Percentiles rank a stretch among this genome's conserved stretches.
These are phyloP conservation scores for Tolypocladium nubicola DNA, from an alignment of 2,329 filamentous ascomycete species.

Conservation along the genomic window DNA sequence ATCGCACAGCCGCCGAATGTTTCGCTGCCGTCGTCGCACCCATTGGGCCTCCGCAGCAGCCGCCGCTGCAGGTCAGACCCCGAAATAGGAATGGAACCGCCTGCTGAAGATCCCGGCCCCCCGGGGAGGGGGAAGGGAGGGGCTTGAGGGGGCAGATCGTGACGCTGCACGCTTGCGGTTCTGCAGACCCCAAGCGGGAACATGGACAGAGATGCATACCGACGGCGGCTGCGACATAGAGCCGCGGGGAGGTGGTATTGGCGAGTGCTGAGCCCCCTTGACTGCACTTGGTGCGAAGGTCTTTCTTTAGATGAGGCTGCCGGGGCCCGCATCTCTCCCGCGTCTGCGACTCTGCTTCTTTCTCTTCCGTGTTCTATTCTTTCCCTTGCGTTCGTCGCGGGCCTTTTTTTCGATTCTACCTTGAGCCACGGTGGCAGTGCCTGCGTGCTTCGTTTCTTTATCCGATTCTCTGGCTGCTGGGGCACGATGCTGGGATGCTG, in stretches of 20 bases:
- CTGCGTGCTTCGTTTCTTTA: neutral
- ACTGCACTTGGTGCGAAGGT: neutral
- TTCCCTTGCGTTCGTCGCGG: constrained; percentile 6
- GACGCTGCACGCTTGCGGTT: neutral
- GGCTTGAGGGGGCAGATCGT: neutral
- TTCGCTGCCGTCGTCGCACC: neutral
- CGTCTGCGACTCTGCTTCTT: constrained; percentile 9
- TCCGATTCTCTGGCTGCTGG: neutral
- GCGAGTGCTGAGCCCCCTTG: neutral
- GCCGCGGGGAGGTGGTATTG: neutral
- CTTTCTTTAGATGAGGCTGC: neutral
- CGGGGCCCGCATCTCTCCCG: neutral
- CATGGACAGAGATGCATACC: neutral
- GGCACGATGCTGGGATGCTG: constrained; percentile 25
- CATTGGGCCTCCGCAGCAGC: neutral
- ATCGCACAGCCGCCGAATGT: neutral
- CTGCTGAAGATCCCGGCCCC: neutral
- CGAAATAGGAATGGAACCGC: neutral
- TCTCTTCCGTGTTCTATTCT: constrained; percentile 10
- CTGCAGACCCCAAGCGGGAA: neutral
- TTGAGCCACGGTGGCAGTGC: constrained; percentile 1
- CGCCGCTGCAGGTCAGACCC: neutral
- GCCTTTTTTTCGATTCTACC: constrained; percentile 1
- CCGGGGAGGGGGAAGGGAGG: neutral
- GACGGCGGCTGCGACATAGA: neutral